Conservation (phyloP, 2,329 filamentous ascomycete species). For the Colletotrichum neosansevieriae region DNA sequence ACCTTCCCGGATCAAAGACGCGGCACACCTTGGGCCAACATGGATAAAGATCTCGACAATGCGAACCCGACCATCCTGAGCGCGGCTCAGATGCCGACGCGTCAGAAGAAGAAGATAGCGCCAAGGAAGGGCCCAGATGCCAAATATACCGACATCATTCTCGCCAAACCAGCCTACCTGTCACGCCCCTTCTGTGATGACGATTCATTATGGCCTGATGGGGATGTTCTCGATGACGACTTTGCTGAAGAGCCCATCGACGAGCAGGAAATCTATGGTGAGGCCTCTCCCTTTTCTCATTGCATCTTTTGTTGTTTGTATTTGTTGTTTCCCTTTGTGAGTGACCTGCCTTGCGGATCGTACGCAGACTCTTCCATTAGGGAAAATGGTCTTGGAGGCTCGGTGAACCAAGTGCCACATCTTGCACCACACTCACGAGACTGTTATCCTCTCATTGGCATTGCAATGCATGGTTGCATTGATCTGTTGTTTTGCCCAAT, state of each 20-base stretch:
- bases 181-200: conserved; percentile 54
- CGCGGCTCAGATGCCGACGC: conserved; percentile 87
- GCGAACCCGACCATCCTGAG: conserved; percentile 95
- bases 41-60: conserved; percentile 70
- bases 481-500: conserved; percentile 3
- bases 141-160: conserved; percentile 60
- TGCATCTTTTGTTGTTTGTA: not conserved
- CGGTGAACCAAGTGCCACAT: conserved; percentile 15
- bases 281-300: conserved; percentile 10
- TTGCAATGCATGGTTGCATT: conserved; percentile 21
- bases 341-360: not conserved
- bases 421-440: not conserved
- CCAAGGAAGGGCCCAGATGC: conserved; percentile 61
- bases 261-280: conserved; percentile 96
- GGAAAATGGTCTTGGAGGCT: not conserved
- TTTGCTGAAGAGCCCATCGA: conserved; percentile 86
- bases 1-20: conserved; percentile 2
- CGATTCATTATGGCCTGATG: conserved; percentile 51
- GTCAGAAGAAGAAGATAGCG: conserved; percentile 65
- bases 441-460: not conserved
- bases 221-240: conserved; percentile 64
- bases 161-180: conserved; percentile 59
- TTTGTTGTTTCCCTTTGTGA: not conserved
- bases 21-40: conserved; percentile 41
- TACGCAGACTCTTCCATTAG: not conserved